Evolutionary conservation across 2,329 filamentous ascomycete genomes (phyloP).

Genomic region (Mycosphaerella sp.): DNA sequence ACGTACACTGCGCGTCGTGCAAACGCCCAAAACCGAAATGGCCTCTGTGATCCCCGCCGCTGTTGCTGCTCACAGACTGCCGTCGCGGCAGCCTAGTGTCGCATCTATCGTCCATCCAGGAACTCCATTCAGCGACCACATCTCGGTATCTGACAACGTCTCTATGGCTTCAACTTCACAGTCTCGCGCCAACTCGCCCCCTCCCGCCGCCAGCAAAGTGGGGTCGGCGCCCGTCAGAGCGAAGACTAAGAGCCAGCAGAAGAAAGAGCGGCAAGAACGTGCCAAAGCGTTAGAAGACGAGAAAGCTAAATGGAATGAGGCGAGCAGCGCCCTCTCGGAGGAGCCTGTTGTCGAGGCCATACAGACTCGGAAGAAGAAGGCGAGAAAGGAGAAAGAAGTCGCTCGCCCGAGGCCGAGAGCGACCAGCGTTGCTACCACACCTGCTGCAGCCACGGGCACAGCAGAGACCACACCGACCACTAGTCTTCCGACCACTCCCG

Average conservation of each 20-base stretch:
- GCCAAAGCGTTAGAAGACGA: conserved; percentile 43
- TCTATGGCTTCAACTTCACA: conserved; percentile 67
- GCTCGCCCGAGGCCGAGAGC: conserved; percentile 27
- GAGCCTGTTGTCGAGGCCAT: conserved; percentile 62
- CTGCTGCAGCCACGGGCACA: conserved; percentile 16
- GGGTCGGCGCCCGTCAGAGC: conserved; percentile 62
- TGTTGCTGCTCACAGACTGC: conserved; percentile 36
- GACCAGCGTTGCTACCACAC: conserved; percentile 4
- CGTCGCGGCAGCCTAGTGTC: conserved; percentile 49
- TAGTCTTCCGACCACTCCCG: conserved; percentile 29
- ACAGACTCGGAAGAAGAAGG: conserved; percentile 75
- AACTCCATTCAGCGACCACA: conserved; percentile 65
- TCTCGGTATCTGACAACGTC: conserved; percentile 62
- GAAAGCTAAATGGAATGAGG: conserved; percentile 47
- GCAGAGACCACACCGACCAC: conserved; percentile 27
- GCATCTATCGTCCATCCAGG: conserved; percentile 60
- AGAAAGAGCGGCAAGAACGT: conserved; percentile 54
- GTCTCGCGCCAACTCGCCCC: conserved; percentile 66
- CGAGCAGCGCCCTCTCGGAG: conserved; percentile 39
- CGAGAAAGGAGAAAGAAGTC: conserved; percentile 55
- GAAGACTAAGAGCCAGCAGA: conserved; percentile 72
- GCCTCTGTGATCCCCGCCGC: conserved; percentile 38
- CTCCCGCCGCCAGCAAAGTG: conserved; percentile 53
- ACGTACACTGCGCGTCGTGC: conserved; percentile 64
- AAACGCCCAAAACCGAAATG: conserved; percentile 57